Evolutionary conservation across 257 asterid species (phyloP).

Genomic region (Nicotiana undulata): DNA sequence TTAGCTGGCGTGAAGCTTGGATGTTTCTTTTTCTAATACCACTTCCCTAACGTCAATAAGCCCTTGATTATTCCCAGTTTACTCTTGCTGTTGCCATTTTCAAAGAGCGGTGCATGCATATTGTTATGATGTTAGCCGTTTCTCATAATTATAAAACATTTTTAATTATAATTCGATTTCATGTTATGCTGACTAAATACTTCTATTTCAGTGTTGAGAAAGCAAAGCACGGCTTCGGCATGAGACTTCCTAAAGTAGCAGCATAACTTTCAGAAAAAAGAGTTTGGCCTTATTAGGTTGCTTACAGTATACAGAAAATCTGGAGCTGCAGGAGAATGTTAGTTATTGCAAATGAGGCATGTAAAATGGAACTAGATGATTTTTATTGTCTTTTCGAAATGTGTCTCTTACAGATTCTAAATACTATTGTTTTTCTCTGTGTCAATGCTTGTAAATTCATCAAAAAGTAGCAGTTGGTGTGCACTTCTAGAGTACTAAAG

Average conservation of each 20-base stretch:
- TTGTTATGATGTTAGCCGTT: neutral
- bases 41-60: neutral
- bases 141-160: neutral
- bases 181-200: conserved; percentile 14
- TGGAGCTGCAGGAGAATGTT: neutral
- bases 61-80: neutral
- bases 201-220: conserved; percentile 58
- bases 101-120: neutral
- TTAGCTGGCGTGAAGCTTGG: neutral
- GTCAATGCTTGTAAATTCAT: neutral
- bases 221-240: conserved; percentile 77
- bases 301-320: neutral
- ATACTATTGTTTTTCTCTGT: neutral
- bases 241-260: conserved; percentile 51
- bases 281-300: neutral
- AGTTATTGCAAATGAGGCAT: neutral
- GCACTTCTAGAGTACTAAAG: neutral
- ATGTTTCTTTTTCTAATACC: neutral
- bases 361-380: neutral
- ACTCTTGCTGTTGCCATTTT: neutral
- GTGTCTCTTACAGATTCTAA: neutral
- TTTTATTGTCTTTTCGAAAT: neutral
- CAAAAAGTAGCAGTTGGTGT: neutral
- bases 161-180: neutral
- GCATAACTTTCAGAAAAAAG: conserved; percentile 16